phyloP scores from a whole-genome alignment of 352 stramenopile genomes.

The Albugo candida region DNA sequence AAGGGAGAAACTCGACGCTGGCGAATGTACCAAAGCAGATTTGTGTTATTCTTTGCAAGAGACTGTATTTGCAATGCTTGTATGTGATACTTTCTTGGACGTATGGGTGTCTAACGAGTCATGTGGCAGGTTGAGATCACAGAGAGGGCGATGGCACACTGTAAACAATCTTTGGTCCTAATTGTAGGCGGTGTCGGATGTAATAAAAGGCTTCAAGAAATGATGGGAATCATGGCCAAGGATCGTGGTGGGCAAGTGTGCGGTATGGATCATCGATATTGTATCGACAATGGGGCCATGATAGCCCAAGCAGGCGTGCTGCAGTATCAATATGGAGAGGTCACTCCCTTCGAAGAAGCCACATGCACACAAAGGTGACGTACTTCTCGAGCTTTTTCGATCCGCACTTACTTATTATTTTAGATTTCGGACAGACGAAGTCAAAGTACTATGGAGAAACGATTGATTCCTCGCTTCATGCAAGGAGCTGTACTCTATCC shows the following conservation, averaged over 20 bases:
- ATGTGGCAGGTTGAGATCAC: conserved; percentile 91
- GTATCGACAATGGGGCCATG: conserved; percentile 99
- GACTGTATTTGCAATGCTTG: conserved; percentile 99
- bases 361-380: conserved; percentile 86
- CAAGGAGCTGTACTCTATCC: background rate
- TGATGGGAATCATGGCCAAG: conserved; percentile 96
- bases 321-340: conserved; percentile 87
- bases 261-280: conserved; percentile 99
- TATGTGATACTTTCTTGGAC: conserved; percentile 7
- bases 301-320: conserved; percentile 98
- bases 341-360: conserved; percentile 81
- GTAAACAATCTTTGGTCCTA: conserved; percentile 89
- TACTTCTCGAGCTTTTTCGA: background rate
- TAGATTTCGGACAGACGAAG: conserved; percentile 95
- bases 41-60: conserved; percentile 99
- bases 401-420: background rate
- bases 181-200: conserved; percentile 99
- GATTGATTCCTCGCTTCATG: conserved; percentile 16
- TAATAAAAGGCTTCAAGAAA: conserved; percentile 83
- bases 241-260: conserved; percentile 89
- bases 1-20: conserved; percentile 60
- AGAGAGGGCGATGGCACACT: conserved; percentile 99
- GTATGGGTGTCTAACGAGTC: background rate
- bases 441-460: conserved; percentile 91
- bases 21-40: conserved; percentile 87